A percentile compares a stretch with the other conserved stretches of the same genome.
These are phyloP conservation scores for Elsinoe necatrix DNA, from an alignment of 2,329 filamentous ascomycete species.

Conservation along the genomic window DNA sequence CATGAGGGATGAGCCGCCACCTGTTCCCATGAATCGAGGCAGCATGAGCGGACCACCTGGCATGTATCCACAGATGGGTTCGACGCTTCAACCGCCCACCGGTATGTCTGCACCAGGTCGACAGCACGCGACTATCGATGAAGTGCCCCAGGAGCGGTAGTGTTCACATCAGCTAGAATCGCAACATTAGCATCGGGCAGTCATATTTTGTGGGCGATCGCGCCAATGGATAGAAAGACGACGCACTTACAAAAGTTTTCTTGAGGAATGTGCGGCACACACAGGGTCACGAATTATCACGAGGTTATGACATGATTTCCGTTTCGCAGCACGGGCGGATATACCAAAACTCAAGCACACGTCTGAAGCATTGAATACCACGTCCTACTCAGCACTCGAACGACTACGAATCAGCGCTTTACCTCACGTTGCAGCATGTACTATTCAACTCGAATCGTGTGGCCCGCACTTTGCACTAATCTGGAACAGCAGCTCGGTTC, in stretches of 20 bases:
- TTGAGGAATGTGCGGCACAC: neutral
- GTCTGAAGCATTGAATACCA: neutral
- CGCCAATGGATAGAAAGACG: neutral
- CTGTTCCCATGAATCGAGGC: slow-evolving; percentile 27
- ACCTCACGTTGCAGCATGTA: neutral
- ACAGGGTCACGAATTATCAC: neutral
- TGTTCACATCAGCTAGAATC: neutral
- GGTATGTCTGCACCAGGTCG: neutral
- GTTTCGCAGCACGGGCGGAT: neutral
- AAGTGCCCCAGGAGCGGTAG: slow-evolving; percentile 14
- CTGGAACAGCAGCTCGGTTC: neutral
- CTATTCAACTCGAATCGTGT: too few relatives aligned
- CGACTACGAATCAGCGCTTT: neutral
- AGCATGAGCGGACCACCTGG: slow-evolving; percentile 5
- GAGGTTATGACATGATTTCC: neutral
- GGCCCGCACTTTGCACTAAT: neutral
- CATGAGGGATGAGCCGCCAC: slow-evolving; percentile 78
- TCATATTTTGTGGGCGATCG: neutral
- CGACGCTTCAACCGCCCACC: neutral
- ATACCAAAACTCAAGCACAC: neutral
- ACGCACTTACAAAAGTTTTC: neutral
- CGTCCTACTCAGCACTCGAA: neutral
- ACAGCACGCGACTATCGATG: slow-evolving; percentile 12
- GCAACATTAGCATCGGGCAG: neutral
- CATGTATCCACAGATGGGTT: neutral